These are phyloP conservation scores for Tylopilus vinaceipallidus DNA, from an alignment of 768 basidiomycete species.

Conservation along the genomic window DNA sequence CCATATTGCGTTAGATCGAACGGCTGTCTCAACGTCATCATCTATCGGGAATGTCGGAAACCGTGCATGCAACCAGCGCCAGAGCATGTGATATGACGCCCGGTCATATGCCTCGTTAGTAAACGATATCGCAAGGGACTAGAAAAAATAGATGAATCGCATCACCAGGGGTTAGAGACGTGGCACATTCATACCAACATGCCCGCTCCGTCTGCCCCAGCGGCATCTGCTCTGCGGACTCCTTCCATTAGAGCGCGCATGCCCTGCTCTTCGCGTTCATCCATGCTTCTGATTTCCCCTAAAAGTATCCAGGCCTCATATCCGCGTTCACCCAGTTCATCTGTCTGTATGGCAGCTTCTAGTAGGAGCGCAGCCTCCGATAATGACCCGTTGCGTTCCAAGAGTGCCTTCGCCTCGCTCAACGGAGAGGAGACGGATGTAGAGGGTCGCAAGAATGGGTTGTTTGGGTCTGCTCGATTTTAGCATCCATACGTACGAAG, in stretches of 20 bases:
- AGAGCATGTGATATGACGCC: conserved; percentile 79
- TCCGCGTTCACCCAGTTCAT: conserved; percentile 75
- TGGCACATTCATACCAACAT: conserved; percentile 58
- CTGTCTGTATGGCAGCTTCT: conserved; percentile 87
- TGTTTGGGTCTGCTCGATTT: conserved; percentile 57
- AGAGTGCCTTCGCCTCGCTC: conserved; percentile 70
- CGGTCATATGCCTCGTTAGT: conserved; percentile 92
- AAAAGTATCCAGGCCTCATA: conserved; percentile 92
- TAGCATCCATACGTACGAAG: neutral
- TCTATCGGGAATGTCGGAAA: conserved; percentile 57
- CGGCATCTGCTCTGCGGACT: conserved; percentile 60
- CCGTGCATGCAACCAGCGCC: conserved; percentile 77
- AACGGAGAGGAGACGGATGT: conserved; percentile 48
- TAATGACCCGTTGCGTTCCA: conserved; percentile 80
- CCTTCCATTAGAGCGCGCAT: conserved; percentile 79
- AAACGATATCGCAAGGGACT: conserved; percentile 95
- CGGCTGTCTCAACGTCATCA: conserved; percentile 53
- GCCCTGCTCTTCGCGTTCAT: conserved; percentile 80
- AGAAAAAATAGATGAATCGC: conserved; percentile 9
- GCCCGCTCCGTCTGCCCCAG: conserved; percentile 62
- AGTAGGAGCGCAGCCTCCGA: conserved; percentile 84
- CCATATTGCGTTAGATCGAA: conserved; percentile 67
- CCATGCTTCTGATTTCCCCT: conserved; percentile 88
- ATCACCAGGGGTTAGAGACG: neutral
- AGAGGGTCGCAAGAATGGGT: conserved; percentile 62